Conservation (phyloP, 345 rosid genomes). For the Salix suchowensis region DNA sequence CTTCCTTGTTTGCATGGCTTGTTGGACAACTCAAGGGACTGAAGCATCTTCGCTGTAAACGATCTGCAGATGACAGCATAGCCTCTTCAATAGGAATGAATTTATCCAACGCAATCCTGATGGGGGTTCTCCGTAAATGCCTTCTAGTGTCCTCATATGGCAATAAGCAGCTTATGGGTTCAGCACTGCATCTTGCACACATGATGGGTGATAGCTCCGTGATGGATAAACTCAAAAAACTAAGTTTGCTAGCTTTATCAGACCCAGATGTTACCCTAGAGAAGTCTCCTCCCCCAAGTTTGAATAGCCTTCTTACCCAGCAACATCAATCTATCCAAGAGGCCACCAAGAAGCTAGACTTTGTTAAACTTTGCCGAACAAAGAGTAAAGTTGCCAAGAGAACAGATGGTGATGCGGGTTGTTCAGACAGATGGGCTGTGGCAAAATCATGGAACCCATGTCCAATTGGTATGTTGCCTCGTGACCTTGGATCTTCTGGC, state of each 20-base stretch:
- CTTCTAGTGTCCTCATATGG: slow-evolving; percentile 40
- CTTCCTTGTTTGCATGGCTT: slow-evolving; percentile 65
- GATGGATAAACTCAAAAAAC: slow-evolving; percentile 47
- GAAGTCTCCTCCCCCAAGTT: slow-evolving; percentile 20
- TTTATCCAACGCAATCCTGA: slow-evolving; percentile 32
- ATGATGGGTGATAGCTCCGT: slow-evolving; percentile 35
- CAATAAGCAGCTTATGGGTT: slow-evolving; percentile 45
- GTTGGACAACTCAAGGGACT: slow-evolving; percentile 46
- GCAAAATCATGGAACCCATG: slow-evolving; percentile 76
- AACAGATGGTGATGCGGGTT: slow-evolving; percentile 21
- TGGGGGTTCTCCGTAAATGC: slow-evolving; percentile 49
- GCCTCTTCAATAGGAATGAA: slow-evolving; percentile 26
- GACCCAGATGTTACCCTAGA: slow-evolving; percentile 25
- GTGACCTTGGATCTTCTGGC: slow-evolving; percentile 54
- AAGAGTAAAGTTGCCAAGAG: slow-evolving; percentile 27
- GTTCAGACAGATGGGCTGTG: slow-evolving; percentile 46
- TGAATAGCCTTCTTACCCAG: slow-evolving; percentile 24
- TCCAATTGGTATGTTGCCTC: slow-evolving; percentile 79
- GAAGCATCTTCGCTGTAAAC: slow-evolving; percentile 30
- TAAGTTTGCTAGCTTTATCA: slow-evolving; percentile 26
- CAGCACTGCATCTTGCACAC: slow-evolving; percentile 44
- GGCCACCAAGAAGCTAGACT: slow-evolving; percentile 63
- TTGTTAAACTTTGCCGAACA: slow-evolving; percentile 28
- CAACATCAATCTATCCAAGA: slow-evolving; percentile 42
- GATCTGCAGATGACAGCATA: slow-evolving; percentile 26